These are phyloP conservation scores for Quercus gilva DNA, from an alignment of 306 rosid species.

Conservation along the genomic window DNA sequence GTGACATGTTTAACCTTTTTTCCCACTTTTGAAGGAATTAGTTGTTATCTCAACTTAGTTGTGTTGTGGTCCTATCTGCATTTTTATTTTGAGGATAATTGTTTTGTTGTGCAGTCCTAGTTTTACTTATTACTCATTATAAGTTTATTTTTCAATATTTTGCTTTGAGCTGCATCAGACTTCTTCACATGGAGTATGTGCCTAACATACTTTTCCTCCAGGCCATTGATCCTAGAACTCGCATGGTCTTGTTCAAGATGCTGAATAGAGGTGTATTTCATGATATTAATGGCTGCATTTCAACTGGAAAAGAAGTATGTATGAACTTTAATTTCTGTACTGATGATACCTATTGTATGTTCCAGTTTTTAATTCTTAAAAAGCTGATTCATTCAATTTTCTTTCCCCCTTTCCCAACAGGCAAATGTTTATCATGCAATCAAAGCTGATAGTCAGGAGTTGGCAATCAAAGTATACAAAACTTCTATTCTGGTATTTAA, in stretches of 20 bases:
- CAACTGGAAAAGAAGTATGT: constrained; percentile 91
- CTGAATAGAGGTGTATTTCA: constrained; percentile 76
- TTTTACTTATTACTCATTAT: not conserved
- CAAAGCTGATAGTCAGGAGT: constrained; percentile 71
- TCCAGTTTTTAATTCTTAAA: not conserved
- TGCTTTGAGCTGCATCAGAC: not conserved
- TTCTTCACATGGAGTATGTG: not conserved
- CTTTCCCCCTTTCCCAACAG: constrained; percentile 34
- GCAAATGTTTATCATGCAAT: constrained; percentile 98
- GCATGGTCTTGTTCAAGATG: constrained; percentile 89
- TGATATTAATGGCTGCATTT: constrained; percentile 93
- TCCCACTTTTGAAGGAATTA: not conserved
- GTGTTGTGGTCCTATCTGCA: not conserved
- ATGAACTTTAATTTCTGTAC: constrained; percentile 3
- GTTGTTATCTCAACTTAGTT: too few species aligned
- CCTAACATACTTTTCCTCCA: constrained; percentile 30
- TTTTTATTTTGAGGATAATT: not conserved
- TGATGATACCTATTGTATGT: not conserved
- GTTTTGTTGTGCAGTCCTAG: not conserved
- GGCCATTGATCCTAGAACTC: constrained; percentile 97
- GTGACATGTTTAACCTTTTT: not conserved
- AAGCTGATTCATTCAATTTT: not conserved
- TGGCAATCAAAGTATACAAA: constrained; percentile 87
- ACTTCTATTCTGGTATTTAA: constrained; percentile 82
- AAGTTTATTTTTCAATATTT: not conserved